Conservation (phyloP, 1,139 yeast species). For the Candida pseudoviswanathii region DNA sequence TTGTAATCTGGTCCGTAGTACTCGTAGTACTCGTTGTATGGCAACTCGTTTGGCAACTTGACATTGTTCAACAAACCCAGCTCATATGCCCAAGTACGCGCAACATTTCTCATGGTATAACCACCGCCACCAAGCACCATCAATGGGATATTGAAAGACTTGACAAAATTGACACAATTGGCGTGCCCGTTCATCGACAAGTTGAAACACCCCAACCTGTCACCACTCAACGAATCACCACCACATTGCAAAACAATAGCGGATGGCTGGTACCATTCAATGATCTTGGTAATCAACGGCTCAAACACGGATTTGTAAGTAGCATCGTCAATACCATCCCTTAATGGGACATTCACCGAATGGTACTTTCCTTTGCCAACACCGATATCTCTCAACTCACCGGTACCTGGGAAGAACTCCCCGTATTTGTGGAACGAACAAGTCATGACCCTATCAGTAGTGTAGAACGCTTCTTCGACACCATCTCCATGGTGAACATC, state of each 20-base stretch:
- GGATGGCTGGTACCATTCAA: slow-evolving; percentile 92
- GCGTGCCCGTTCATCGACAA: slow-evolving; percentile 93
- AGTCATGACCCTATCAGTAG: slow-evolving; percentile 95
- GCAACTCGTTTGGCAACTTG: slow-evolving; percentile 77
- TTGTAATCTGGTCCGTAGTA: slow-evolving; percentile 96
- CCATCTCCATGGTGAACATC: slow-evolving; percentile 99
- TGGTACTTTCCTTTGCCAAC: slow-evolving; percentile 86
- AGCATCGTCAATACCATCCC: slow-evolving; percentile 96
- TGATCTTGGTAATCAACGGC: slow-evolving; percentile 78
- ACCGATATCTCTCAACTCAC: slow-evolving; percentile 84
- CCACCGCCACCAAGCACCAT: slow-evolving; percentile 99
- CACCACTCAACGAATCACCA: slow-evolving; percentile 94
- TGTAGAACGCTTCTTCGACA: slow-evolving; percentile 95
- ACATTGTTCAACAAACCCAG: slow-evolving; percentile 86
- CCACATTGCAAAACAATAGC: slow-evolving; percentile 97
- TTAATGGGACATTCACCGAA: slow-evolving; percentile 85
- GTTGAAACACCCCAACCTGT: slow-evolving; percentile 93
- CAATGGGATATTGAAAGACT: slow-evolving; percentile 84
- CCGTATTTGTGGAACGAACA: slow-evolving; percentile 95
- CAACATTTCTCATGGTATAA: slow-evolving; percentile 95
- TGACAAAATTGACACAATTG: slow-evolving; percentile 86
- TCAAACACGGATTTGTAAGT: slow-evolving; percentile 86
- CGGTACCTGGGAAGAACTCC: slow-evolving; percentile 96
- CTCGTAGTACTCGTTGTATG: slow-evolving; percentile 95
- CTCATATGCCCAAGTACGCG: slow-evolving; percentile 95